Evolutionary conservation across 2,329 filamentous ascomycete genomes (phyloP).

Genomic region (Phoma sp.): DNA sequence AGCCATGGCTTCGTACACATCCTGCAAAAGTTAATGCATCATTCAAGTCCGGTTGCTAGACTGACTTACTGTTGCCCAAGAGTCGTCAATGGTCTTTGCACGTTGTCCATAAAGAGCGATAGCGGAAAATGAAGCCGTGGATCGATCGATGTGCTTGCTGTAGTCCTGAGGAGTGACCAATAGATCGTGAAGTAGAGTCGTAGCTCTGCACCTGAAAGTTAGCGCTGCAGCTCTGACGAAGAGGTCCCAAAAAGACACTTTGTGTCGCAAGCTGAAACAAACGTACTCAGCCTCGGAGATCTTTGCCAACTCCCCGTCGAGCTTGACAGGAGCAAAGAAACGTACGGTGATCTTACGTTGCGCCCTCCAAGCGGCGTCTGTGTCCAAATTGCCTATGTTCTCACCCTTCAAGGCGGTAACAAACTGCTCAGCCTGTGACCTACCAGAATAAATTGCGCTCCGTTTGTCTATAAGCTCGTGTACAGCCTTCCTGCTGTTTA

Average conservation of each 20-base stretch:
- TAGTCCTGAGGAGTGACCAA: constrained; percentile 54
- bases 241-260: neutral
- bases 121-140: constrained; percentile 27
- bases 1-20: constrained; percentile 28
- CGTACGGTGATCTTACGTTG: constrained; percentile 29
- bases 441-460: constrained; percentile 22
- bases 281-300: constrained; percentile 36
- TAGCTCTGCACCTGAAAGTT: neutral
- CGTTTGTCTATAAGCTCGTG: constrained; percentile 27
- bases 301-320: constrained; percentile 26
- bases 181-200: constrained; percentile 52
- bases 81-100: constrained; percentile 22
- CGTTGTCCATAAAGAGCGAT: constrained; percentile 32
- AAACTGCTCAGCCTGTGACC: constrained; percentile 23
- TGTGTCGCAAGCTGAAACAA: no score
- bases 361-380: constrained; percentile 25
- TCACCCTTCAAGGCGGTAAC: constrained; percentile 19
- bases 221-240: neutral
- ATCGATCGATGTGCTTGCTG: constrained; percentile 24
- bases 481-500: constrained; percentile 24
- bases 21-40: neutral
- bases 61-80: constrained; percentile 32
- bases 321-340: constrained; percentile 25
- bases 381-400: constrained; percentile 29
- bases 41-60: no score